Evolutionary conservation across 2,329 filamentous ascomycete species (phyloP).

Genomic region (Chalaropsis thielavioides): DNA sequence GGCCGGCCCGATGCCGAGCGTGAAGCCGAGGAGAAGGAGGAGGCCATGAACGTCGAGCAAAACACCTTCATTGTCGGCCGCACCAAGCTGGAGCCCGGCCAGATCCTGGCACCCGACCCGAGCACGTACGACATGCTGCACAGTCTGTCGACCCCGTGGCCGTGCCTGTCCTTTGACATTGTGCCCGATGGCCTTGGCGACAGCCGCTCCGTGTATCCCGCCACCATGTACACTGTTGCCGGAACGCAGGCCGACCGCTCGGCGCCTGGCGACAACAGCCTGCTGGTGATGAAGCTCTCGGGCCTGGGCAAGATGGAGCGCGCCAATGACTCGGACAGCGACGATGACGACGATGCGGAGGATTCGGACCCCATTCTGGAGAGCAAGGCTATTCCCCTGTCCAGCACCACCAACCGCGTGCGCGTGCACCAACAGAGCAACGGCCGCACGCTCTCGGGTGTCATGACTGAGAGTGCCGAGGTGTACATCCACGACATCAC

Average conservation of each 20-base stretch:
- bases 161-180: slow-evolving; percentile 91
- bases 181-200: slow-evolving; percentile 75
- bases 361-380: slow-evolving; percentile 80
- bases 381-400: slow-evolving; percentile 74
- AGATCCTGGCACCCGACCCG: slow-evolving; percentile 79
- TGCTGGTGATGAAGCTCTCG: slow-evolving; percentile 94
- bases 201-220: slow-evolving; percentile 81
- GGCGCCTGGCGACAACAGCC: slow-evolving; percentile 70
- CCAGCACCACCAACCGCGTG: slow-evolving; percentile 84
- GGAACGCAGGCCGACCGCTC: slow-evolving; percentile 78
- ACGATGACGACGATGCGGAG: slow-evolving; percentile 54
- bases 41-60: slow-evolving; percentile 85
- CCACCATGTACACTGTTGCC: slow-evolving; percentile 85
- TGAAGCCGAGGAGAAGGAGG: slow-evolving; percentile 73
- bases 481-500: slow-evolving; percentile 92
- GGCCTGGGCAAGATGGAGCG: slow-evolving; percentile 77
- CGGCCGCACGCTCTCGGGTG: slow-evolving; percentile 73
- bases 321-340: slow-evolving; percentile 49
- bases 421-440: slow-evolving; percentile 68
- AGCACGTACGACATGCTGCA: slow-evolving; percentile 98
- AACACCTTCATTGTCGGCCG: slow-evolving; percentile 92
- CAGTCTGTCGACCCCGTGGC: slow-evolving; percentile 86
- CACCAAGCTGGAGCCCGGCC: slow-evolving; percentile 77
- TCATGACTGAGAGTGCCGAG: slow-evolving; percentile 80
- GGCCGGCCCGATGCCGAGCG: slow-evolving; percentile 82